Conservation (phyloP, 225 moss, liverwort and hornwort genomes). For the Sphagnum contortum region DNA sequence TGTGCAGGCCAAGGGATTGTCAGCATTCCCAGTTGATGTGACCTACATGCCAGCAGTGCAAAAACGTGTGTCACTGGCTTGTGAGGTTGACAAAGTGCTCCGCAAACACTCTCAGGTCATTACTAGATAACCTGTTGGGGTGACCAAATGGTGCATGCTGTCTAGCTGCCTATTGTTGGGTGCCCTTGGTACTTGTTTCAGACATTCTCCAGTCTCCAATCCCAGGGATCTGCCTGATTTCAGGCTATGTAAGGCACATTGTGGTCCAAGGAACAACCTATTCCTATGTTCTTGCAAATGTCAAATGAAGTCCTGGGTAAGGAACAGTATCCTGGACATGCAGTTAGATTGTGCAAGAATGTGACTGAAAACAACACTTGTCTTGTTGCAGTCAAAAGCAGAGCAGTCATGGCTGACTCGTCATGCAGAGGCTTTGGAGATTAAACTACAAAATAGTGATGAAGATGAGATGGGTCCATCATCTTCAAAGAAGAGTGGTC, state of each 20-base stretch:
- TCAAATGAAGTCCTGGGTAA: no score
- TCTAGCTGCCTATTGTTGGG: not conserved
- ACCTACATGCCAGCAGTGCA: slow-evolving; percentile 78
- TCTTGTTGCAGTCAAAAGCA: slow-evolving; percentile 43
- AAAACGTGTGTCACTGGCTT: slow-evolving; percentile 68
- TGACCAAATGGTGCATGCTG: not conserved
- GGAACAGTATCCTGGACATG: no score
- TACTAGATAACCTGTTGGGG: not conserved
- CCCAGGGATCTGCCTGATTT: no score
- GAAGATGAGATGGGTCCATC: slow-evolving; percentile 54
- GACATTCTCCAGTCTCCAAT: no score
- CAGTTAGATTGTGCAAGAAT: no score
- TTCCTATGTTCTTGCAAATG: no score
- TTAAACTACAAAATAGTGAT: slow-evolving; percentile 67
- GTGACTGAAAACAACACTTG: no score
- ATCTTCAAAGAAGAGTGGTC: slow-evolving; percentile 38
- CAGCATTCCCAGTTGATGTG: slow-evolving; percentile 70
- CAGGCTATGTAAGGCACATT: no score
- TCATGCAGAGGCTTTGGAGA: slow-evolving; percentile 70
- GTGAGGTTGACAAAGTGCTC: slow-evolving; percentile 76
- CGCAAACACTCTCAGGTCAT: slow-evolving; percentile 75
- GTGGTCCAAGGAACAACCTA: no score
- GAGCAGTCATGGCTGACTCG: slow-evolving; percentile 75
- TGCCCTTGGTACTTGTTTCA: no score
- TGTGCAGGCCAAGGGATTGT: slow-evolving; percentile 64